phyloP scores from a whole-genome alignment of 306 rosid species.

The Crotalaria pallida region DNA sequence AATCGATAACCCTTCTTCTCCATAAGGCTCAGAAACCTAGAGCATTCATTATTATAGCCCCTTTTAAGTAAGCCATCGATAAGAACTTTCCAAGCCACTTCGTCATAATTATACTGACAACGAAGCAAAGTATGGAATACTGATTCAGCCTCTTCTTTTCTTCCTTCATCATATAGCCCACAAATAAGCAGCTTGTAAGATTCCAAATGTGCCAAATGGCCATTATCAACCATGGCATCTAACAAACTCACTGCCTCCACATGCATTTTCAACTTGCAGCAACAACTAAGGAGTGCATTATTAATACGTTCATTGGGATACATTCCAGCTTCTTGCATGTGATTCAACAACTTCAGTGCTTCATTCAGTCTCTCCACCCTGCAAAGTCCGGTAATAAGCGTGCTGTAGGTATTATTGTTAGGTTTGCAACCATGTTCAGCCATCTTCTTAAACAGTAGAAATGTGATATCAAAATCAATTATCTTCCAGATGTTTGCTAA shows the following conservation, averaged over 20 bases:
- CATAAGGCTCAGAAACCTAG: slow-evolving; percentile 43
- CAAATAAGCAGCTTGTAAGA: slow-evolving; percentile 54
- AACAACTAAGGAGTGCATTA: slow-evolving; percentile 51
- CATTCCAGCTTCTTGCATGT: slow-evolving; percentile 42
- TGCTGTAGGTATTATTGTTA: slow-evolving; percentile 40
- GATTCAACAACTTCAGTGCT: slow-evolving; percentile 39
- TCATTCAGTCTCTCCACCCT: slow-evolving; percentile 40
- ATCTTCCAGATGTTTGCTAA: slow-evolving; percentile 42
- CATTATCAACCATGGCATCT: slow-evolving; percentile 45
- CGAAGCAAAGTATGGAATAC: slow-evolving; percentile 40
- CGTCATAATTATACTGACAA: slow-evolving; percentile 59
- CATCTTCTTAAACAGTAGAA: slow-evolving; percentile 54
- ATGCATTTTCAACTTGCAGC: slow-evolving; percentile 43
- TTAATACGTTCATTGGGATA: slow-evolving; percentile 41
- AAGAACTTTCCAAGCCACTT: slow-evolving; percentile 70
- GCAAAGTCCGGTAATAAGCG: slow-evolving; percentile 62
- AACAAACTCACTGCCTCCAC: slow-evolving; percentile 40
- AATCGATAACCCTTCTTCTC: slow-evolving; percentile 55
- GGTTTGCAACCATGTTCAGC: slow-evolving; percentile 51
- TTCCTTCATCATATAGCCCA: slow-evolving; percentile 52
- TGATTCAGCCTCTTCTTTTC: slow-evolving; percentile 39
- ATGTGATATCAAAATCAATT: slow-evolving; percentile 39
- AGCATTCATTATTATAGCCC: slow-evolving; percentile 53
- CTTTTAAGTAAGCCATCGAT: slow-evolving; percentile 58
- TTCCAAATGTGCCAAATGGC: slow-evolving; percentile 52